Percentiles rank a stretch among this genome's conserved stretches.
Conservation (phyloP, 2,329 filamentous ascomycete species). For the Epichloe elymi region DNA sequence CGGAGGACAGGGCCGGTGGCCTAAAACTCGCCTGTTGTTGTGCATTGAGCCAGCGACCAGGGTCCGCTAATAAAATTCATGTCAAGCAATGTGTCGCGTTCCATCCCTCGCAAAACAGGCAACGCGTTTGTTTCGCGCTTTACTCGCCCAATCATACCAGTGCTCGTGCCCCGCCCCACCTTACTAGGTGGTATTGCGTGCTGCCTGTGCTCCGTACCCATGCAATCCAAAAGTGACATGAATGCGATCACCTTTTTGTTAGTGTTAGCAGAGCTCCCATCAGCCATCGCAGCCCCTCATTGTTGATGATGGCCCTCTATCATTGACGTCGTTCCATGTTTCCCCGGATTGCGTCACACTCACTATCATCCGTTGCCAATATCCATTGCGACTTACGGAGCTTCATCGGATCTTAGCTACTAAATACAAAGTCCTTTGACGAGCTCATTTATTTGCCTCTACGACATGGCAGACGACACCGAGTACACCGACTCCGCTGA, state of each 20-base stretch:
- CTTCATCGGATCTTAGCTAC: not conserved
- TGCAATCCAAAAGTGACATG: no score
- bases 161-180: no score
- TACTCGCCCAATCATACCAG: not conserved
- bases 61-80: not conserved
- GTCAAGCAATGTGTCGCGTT: not conserved
- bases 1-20: not conserved
- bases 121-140: conserved; percentile 1
- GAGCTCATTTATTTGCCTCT: not conserved
- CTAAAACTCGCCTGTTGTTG: not conserved
- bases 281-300: not conserved
- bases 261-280: not conserved
- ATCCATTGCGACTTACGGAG: not conserved
- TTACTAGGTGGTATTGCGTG: no score
- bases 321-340: not conserved
- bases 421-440: not conserved
- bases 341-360: not conserved
- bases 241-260: no score
- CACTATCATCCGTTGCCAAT: no score
- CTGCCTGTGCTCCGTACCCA: no score
- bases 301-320: no score
- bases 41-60: not conserved
- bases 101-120: not conserved
- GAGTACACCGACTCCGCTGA: conserved; percentile 35
- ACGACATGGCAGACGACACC: conserved; percentile 29